Evolutionary conservation across 2,329 filamentous ascomycete genomes (phyloP), one percentile per base, ranked within the genome.

Genomic region (Fusarium decemcellulare): DNA sequence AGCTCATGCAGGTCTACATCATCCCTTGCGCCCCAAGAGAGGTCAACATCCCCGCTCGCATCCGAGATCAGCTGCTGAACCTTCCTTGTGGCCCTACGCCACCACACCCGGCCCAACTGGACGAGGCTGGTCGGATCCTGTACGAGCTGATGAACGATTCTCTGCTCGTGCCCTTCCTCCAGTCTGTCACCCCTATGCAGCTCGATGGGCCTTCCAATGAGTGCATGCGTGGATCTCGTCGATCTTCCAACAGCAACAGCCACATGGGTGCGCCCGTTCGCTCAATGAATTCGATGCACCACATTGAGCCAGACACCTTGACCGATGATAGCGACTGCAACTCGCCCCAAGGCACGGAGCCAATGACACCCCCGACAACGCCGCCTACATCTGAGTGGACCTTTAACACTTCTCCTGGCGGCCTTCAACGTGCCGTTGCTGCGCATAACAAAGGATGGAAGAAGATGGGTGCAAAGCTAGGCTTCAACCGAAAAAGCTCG

Each of bases 111-210:
- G 88, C 91, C 42, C 88, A 90, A 58, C 85, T 99, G 15, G 92
- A 97, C 64, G 88, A 93, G 53, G 94, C 96, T 18, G 92, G 97
- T 27, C 88, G 88, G 66, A 97, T 97, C 65, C 93, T 98, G 42
- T 95, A 95, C 79, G 96, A 98, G 73, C 85, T 99, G 59, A 98
- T 99, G 95, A 97, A 97, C 74, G 96, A 98, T 78, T 98, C 95
- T 5, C 93, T 98, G 1, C 85, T 98, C 54, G 91, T 97, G 1
- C 95, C 95, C 0, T 99, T 98, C 77, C 86, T 98, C 57, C 95
- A 97, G 67, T 88, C 87, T 1, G 81, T 87, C n/a, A 74, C 81
- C 6, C 76, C 82, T 2, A 71, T 72, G 54, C 80, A 78, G 56
- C 73, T 79, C 2, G 81, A 83, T 12, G 72, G 74, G 15, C 69